A percentile compares a stretch with the other conserved stretches of the same genome.
Evolutionary conservation across 345 rosid genomes (phyloP).

Genomic region (Triadica sebifera): DNA sequence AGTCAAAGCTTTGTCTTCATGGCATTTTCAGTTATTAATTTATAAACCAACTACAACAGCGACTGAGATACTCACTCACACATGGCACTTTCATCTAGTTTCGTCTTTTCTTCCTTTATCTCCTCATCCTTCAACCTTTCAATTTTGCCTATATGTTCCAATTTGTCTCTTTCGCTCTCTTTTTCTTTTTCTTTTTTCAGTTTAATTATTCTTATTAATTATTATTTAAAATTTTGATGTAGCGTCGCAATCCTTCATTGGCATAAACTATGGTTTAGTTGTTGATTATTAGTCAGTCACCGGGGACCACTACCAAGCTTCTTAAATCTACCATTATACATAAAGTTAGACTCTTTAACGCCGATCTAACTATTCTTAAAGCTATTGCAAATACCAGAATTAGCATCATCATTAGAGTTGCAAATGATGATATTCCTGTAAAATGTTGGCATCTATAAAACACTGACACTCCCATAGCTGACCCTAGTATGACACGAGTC

Average conservation of each 20-base stretch:
- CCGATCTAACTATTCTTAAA: conserved; percentile 66
- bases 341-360: conserved; percentile 70
- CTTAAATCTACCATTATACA: conserved; percentile 68
- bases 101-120: conserved; percentile 31
- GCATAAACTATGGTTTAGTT: conserved; percentile 76
- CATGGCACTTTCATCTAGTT: conserved; percentile 15
- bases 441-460: too few relatives aligned
- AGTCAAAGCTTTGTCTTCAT: too few relatives aligned
- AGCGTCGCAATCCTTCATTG: conserved; percentile 75
- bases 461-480: too few relatives aligned
- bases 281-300: conserved; percentile 81
- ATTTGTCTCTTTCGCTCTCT: neutral
- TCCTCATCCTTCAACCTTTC: conserved; percentile 32
- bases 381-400: conserved; percentile 76
- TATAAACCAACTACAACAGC: too few relatives aligned
- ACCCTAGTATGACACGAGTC: too few relatives aligned
- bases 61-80: neutral
- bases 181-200: neutral
- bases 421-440: conserved; percentile 73
- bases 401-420: conserved; percentile 64
- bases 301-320: conserved; percentile 66
- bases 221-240: conserved; percentile 14
- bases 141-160: conserved; percentile 43
- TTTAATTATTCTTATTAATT: neutral
- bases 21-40: too few relatives aligned